Percentiles rank a stretch among this genome's conserved stretches.
These are phyloP conservation scores for Rhodotorula sp. DNA, from an alignment of 1,284 basidiomycete genomes.

Conservation along the genomic window DNA sequence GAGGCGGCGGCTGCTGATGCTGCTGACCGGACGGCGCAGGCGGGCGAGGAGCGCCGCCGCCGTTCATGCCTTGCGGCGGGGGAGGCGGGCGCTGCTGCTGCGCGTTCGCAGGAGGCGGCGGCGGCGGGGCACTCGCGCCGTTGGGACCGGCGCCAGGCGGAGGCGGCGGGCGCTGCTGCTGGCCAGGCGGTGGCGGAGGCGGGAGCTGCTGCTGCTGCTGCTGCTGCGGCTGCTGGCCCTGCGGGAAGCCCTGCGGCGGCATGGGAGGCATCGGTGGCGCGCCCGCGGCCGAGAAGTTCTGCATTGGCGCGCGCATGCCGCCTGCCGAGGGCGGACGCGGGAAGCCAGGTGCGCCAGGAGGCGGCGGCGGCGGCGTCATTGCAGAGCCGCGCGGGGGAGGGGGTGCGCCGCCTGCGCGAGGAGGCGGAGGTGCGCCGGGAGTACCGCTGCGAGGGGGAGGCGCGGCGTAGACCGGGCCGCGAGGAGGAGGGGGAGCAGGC, in stretches of 20 bases:
- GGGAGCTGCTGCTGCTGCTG: not conserved
- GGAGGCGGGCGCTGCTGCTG: too few relatives aligned
- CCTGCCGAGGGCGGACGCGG: not conserved
- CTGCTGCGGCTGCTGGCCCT: not conserved
- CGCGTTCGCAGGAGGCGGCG: too few relatives aligned
- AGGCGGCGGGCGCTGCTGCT: constrained; percentile 34
- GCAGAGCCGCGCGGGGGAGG: not conserved
- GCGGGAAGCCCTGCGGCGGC: not conserved
- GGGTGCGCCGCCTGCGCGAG: constrained; percentile 2
- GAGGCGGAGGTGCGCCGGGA: constrained; percentile 8
- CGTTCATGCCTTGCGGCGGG: constrained; percentile 29
- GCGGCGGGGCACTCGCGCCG: too few relatives aligned
- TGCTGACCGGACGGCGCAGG: constrained; percentile 1
- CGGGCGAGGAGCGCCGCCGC: constrained; percentile 10
- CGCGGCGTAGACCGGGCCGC: constrained; percentile 3
- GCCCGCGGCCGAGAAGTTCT: not conserved
- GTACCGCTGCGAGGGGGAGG: constrained; percentile 10
- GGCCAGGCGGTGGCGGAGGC: constrained; percentile 2
- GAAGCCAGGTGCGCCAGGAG: not conserved
- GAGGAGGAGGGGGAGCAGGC: not conserved
- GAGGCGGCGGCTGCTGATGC: not conserved
- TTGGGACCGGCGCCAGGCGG: constrained; percentile 9
- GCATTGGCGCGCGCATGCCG: not conserved
- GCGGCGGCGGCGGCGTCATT: not conserved
- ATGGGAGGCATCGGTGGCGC: not conserved